Evolutionary conservation across 2,329 filamentous ascomycete species (phyloP), one percentile per base, ranked within the genome.

Genomic region (Botryotinia globosa): DNA sequence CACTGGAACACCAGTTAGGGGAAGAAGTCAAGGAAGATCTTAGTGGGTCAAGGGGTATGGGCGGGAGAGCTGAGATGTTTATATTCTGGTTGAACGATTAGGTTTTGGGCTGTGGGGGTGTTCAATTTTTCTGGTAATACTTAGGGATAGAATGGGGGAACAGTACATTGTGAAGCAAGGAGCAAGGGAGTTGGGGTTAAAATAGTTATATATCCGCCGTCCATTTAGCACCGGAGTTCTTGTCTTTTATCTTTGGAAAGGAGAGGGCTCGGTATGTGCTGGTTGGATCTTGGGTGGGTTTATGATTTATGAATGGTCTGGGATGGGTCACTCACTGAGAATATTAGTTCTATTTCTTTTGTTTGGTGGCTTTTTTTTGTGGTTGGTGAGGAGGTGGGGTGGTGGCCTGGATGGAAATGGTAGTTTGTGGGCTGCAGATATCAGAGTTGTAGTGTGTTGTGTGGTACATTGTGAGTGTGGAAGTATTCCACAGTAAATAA

Each of bases 1-100:
- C n/a, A 66, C 77, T 51, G 77, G 73, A 70, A 78, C 75, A 2
- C 73, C 72, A 66, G 74, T 74, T 6, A 72, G 78, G 39, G 77
- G 76, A 32, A 75, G 77, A 74, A 74, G 70, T 25, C 62, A 72
- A 14, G 39, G 51, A 39, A 66, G 61, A 29, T 45, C 22, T 42
- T 66, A 34, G 65, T 10, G 25, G 16, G 45, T 9, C 12, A 56
- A 20, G 8, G 2, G 20, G 1, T 2, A 20, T 37, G 20, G 34
- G 25, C 25, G 32, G 54, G 22, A 29, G 12, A 48, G 3, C 25
- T 2, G 12, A 20, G 8, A 65, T n/a, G 25, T 45, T 71, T 71
- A 12, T 12, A 56, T 67, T 32, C 18, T 9, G 65, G 18, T 56
- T 18, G 16, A 22, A 14, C 8, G n/a, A 12, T 4, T 45, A 44